Evolutionary conservation across 2,329 filamentous ascomycete genomes (phyloP).

Genomic region (Cephalotrichum gorgonifer): DNA sequence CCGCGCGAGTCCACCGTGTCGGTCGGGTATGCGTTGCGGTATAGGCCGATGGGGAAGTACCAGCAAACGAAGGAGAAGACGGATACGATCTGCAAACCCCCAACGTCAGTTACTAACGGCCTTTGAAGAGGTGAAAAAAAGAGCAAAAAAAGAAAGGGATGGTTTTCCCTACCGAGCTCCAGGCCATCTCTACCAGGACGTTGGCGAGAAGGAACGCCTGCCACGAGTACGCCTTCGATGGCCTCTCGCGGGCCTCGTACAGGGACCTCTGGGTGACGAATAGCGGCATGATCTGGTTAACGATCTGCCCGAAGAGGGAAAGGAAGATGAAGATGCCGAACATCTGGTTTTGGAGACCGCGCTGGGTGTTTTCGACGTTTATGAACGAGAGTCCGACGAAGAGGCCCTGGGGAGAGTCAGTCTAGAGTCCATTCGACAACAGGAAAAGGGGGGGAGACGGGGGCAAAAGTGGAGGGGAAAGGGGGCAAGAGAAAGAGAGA

Average conservation of each 20-base stretch:
- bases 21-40: constrained; percentile 44
- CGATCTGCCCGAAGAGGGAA: constrained; percentile 57
- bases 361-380: constrained; percentile 46
- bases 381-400: constrained; percentile 64
- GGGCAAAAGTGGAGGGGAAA: no score
- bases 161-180: constrained; percentile 40
- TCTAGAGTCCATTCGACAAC: background rate
- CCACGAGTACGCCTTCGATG: constrained; percentile 60
- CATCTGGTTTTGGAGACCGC: constrained; percentile 61
- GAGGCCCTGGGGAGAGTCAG: constrained; percentile 32
- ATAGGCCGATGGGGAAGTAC: constrained; percentile 59
- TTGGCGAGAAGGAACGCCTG: constrained; percentile 56
- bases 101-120: no score
- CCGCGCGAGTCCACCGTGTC: constrained; percentile 36
- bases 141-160: background rate
- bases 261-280: constrained; percentile 59
- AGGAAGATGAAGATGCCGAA: constrained; percentile 63
- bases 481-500: no score
- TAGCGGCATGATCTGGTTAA: constrained; percentile 59
- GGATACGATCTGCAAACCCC: constrained; percentile 37
- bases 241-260: constrained; percentile 60
- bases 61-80: constrained; percentile 53
- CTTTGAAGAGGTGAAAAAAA: background rate
- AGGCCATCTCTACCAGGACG: constrained; percentile 52
- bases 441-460: background rate